Evolutionary conservation across 176 grass and related monocot species (phyloP), one percentile per base, ranked within the genome.

Genomic region (Cenchrus purpureus): DNA sequence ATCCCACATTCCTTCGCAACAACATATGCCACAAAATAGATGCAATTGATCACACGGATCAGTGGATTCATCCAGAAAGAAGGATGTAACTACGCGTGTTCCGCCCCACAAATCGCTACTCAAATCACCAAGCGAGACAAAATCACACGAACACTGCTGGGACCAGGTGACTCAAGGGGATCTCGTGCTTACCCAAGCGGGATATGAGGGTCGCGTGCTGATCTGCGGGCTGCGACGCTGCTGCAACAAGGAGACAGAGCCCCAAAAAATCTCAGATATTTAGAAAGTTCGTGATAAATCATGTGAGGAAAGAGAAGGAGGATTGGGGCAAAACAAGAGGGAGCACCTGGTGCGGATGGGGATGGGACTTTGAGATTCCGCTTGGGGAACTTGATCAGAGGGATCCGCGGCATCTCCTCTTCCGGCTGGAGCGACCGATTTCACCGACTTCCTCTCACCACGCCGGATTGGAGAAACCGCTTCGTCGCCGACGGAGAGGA

Each of bases 351-450:
- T 57, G 84, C 17, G 13, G 83, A 78, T 66, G 84, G 79, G 44
- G 73, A 79, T 71, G 82, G 84, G n/a, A 13, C 34, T 55, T 89
- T 94, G 54, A 82, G 84, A 65, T 89, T 64, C 87, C 89, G 84
- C 81, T 79, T 80, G 40, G 92, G 89, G 29, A 94, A 94, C 59
- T 79, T 94, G 68, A 94, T 94, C 64, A 80, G n/a, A 17, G 92
- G 92, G 86, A 89, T 85, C 11, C 92, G 87, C 84, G 85, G 87
- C 92, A 94, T 94, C 79, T 87, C 46, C 49, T 54, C 58, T 25
- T 73, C 19, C 55, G 82, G 73, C 69, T 14, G 61, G 76, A 8
- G 57, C 56, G 16, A 28, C 3, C 49, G 48, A 68, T 13, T 52
- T 68, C 8, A 12, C 29, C n/a, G 19, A 29, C 44, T 32, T 25